Percentiles rank a stretch among this genome's conserved stretches.
These are phyloP conservation scores for Erodium trifolium DNA, from an alignment of 441 rosid species.

Conservation along the genomic window DNA sequence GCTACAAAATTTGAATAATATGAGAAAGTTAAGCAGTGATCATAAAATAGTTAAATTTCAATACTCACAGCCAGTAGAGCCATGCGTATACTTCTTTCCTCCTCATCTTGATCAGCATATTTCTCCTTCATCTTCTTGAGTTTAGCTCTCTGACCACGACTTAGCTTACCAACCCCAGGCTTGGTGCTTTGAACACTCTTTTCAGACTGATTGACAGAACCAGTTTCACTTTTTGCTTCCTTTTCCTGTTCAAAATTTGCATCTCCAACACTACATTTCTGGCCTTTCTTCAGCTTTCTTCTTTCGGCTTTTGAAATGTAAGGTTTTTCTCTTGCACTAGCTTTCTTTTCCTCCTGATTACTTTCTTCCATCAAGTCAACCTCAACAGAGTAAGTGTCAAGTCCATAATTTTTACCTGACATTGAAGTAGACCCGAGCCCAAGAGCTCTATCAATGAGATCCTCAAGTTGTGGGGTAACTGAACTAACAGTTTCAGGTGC, in stretches of 20 bases:
- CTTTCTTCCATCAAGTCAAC: slow-evolving; percentile 36
- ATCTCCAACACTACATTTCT: slow-evolving; percentile 36
- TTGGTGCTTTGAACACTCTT: slow-evolving; percentile 35
- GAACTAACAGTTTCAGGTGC: slow-evolving; percentile 33
- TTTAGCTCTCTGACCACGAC: slow-evolving; percentile 85
- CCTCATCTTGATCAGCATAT: slow-evolving; percentile 95
- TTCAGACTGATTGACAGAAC: slow-evolving; percentile 31
- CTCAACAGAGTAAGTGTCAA: slow-evolving; percentile 38
- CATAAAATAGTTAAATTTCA: slow-evolving; percentile 5
- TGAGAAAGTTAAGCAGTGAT: neutral
- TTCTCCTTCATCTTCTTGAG: slow-evolving; percentile 97
- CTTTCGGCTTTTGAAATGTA: slow-evolving; percentile 82
- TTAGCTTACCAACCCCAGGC: slow-evolving; percentile 54
- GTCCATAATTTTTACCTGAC: slow-evolving; percentile 33
- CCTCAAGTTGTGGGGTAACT: slow-evolving; percentile 65
- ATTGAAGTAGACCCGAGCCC: slow-evolving; percentile 63
- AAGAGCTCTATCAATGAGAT: slow-evolving; percentile 89
- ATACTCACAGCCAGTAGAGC: slow-evolving; percentile 82
- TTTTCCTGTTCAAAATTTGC: slow-evolving; percentile 31
- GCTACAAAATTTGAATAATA: neutral
- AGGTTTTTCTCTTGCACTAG: slow-evolving; percentile 47
- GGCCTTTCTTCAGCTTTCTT: slow-evolving; percentile 79
- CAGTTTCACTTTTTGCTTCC: slow-evolving; percentile 28
- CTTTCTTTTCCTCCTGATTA: slow-evolving; percentile 40
- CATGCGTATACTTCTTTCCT: slow-evolving; percentile 75